Conservation (phyloP, 1,284 basidiomycete species). For the Leccinum glutinopallens region DNA sequence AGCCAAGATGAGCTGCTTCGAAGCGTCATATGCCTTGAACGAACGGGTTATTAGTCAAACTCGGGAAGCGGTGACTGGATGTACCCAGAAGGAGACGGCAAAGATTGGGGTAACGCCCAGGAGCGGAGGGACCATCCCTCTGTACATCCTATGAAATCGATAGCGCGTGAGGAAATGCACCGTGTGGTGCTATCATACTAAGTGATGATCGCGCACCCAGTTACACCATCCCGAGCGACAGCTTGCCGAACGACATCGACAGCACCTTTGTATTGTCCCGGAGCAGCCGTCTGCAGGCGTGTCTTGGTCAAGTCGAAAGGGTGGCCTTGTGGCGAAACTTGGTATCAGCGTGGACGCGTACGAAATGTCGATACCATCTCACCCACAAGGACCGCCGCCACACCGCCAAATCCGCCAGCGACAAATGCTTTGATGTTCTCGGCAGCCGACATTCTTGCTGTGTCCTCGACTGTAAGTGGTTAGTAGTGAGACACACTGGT, state of each 20-base stretch:
- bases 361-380: constrained; percentile 14
- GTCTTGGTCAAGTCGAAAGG: constrained; percentile 99
- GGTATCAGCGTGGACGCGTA: constrained; percentile 5
- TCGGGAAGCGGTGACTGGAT: constrained; percentile 9
- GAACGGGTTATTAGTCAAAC: constrained; percentile 11
- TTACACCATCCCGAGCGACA: constrained; percentile 85
- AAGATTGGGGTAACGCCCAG: constrained; percentile 99
- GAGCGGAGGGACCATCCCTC: constrained; percentile 95
- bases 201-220: constrained; percentile 61
- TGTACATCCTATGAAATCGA: constrained; percentile 71
- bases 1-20: constrained; percentile 85
- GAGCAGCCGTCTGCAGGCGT: constrained; percentile 89
- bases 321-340: constrained; percentile 63
- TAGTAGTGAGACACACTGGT: constrained; percentile 7
- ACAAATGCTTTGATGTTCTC: constrained; percentile 58
- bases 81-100: constrained; percentile 96
- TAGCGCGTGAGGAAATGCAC: constrained; percentile 11
- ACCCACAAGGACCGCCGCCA: constrained; percentile 56
- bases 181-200: no score
- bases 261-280: constrained; percentile 90
- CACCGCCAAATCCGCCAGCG: constrained; percentile 86
- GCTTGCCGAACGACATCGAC: constrained; percentile 94
- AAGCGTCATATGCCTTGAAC: constrained; percentile 88
- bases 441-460: constrained; percentile 43
- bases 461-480: constrained; percentile 22